Conservation (phyloP, 2,329 filamentous ascomycete species). For the Scedosporium apiospermum region DNA sequence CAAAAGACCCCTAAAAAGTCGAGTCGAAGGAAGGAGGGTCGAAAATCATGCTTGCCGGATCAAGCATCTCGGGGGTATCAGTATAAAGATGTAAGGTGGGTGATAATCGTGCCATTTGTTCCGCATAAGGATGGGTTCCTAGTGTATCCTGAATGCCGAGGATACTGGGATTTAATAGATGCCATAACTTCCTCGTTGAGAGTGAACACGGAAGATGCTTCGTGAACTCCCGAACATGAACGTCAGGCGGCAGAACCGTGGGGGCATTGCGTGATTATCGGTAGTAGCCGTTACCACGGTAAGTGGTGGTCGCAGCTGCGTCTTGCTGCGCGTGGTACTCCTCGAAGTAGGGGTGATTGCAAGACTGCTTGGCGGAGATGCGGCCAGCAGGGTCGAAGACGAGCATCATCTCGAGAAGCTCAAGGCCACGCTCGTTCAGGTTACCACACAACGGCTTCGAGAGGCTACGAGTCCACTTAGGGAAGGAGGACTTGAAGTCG, state of each 20-base stretch:
- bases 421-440: constrained; percentile 62
- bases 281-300: constrained; percentile 25
- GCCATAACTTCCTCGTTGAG: background rate
- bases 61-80: background rate
- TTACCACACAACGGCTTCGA: constrained; percentile 57
- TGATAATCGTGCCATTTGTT: background rate
- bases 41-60: background rate
- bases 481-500: constrained; percentile 87
- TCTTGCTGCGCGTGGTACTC: constrained; percentile 23
- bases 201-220: background rate
- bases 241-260: background rate
- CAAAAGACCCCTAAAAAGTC: too few species aligned
- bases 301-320: constrained; percentile 10
- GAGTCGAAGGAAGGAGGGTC: too few species aligned
- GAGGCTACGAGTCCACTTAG: constrained; percentile 74
- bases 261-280: background rate
- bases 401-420: constrained; percentile 61
- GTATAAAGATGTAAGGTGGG: background rate
- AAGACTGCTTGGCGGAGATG: constrained; percentile 82
- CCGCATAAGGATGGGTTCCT: background rate
- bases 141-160: constrained; percentile 4
- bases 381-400: constrained; percentile 81
- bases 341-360: constrained; percentile 73
- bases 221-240: background rate
- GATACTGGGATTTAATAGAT: background rate